A percentile compares a stretch with the other conserved stretches of the same genome.
These are phyloP conservation scores for Waltiozyma sp. DNA, from an alignment of 1,139 yeast species.

Conservation along the genomic window DNA sequence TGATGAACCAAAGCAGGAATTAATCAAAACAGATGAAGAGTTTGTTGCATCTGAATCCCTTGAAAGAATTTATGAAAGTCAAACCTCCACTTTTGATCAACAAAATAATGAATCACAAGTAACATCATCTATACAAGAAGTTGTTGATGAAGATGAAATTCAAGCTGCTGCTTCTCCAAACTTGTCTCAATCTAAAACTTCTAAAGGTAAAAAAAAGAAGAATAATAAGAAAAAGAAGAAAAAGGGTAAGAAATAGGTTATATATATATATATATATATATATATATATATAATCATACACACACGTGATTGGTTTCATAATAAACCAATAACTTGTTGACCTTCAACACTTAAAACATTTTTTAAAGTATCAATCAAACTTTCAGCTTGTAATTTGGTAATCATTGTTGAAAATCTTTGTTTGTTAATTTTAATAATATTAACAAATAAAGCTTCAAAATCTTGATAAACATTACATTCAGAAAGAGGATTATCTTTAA, in stretches of 20 bases:
- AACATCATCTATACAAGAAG: not conserved
- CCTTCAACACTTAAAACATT: not conserved
- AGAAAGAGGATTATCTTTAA: constrained; percentile 70
- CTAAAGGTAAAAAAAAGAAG: constrained; percentile 5
- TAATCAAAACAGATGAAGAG: not conserved
- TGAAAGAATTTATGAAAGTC: constrained; percentile 17
- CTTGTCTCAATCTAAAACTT: constrained; percentile 5
- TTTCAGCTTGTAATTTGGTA: not conserved
- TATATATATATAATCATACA: no score
- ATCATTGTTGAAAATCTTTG: not conserved
- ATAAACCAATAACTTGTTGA: not conserved
- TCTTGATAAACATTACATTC: constrained; percentile 48
- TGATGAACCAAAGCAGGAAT: constrained; percentile 14
- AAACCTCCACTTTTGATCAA: constrained; percentile 14
- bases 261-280: no score
- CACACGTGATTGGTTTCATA: no score
- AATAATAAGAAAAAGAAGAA: constrained; percentile 18
- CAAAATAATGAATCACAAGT: constrained; percentile 5
- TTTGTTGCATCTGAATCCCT: constrained; percentile 1
- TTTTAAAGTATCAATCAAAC: not conserved
- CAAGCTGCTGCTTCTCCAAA: constrained; percentile 4
- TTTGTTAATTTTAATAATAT: constrained; percentile 12
- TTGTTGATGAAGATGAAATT: not conserved
- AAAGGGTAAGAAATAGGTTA: constrained; percentile 14
- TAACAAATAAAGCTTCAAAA: constrained; percentile 31